Evolutionary conservation across 805 yeast species (phyloP).

Genomic region (Cephaloascus albidus): DNA sequence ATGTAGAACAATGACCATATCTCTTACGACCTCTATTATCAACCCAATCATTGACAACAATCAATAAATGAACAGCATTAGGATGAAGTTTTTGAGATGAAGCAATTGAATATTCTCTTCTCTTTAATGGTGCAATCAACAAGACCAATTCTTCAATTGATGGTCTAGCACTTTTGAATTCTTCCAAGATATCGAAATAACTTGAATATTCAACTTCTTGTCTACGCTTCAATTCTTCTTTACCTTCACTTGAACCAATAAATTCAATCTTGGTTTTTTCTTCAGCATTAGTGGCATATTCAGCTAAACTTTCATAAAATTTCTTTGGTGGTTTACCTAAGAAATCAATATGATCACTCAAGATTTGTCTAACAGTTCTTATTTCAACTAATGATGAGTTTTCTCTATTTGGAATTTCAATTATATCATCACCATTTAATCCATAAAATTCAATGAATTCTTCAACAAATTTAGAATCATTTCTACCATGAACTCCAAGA

Average conservation of each 20-base stretch:
- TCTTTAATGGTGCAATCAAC: conserved; percentile 78
- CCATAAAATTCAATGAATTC: conserved; percentile 67
- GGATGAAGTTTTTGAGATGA: conserved; percentile 91
- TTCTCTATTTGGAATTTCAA: conserved; percentile 66
- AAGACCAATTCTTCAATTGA: conserved; percentile 56
- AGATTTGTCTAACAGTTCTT: conserved; percentile 75
- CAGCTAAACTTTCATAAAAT: conserved; percentile 78
- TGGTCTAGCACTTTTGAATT: conserved; percentile 80
- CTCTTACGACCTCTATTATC: conserved; percentile 80
- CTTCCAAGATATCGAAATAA: conserved; percentile 72
- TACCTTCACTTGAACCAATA: conserved; percentile 73
- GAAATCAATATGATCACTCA: conserved; percentile 74
- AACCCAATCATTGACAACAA: conserved; percentile 95
- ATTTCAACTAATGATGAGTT: conserved; percentile 48
- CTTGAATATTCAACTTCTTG: conserved; percentile 78
- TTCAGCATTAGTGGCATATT: conserved; percentile 57
- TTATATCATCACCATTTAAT: conserved; percentile 55
- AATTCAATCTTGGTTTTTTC: conserved; percentile 55
- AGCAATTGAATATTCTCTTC: conserved; percentile 97
- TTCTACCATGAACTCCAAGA: conserved; percentile 88
- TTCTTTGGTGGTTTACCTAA: conserved; percentile 95
- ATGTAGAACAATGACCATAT: conserved; percentile 92
- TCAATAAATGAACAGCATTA: conserved; percentile 80
- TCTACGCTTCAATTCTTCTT: conserved; percentile 71
- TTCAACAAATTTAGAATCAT: conserved; percentile 54